Evolutionary conservation across 352 stramenopile genomes (phyloP), one percentile per base, ranked within the genome.

Genomic region (Pythium guiyangense): DNA sequence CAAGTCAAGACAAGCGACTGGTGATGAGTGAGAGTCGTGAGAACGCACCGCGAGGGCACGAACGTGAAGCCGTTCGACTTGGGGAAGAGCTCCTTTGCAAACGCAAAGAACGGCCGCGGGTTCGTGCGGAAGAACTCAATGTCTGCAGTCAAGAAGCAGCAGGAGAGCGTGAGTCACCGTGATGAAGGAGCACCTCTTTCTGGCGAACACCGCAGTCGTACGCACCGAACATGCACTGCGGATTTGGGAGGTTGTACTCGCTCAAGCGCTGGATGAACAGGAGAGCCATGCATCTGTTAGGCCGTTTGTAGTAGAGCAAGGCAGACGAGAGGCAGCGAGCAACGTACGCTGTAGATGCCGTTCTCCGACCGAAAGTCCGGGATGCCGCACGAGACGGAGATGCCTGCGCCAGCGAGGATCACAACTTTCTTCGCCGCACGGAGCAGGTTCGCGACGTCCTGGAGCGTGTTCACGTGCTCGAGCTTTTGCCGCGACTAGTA

Each of bases 341-440:
- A 47, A 90, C 83, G 55, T 80, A 95, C 84, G 40, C 75, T 92
- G 67, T 96, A 96, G 48, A 96, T 96, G 54, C 88, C 88, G 55
- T 93, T 93, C 55, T 94, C 79, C 4, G 92, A 98, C 18, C 97
- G 93, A 70, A 99, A 99, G 66, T 99, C 97, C 0, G 97, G 97
- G 64, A 99, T 99, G n/a, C 97, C 97, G 59, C 95, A 98, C 6
- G 90, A 97, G 17, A 98, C 95, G 10, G 84, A 97, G 53, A 99
- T 98, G n/a, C 96, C 96, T 14, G 96, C 96, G 20, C 96, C 96
- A 22, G 88, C 87, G 29, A 98, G 62, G 18, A 98, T 86, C 25
- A 98, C 81, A 50, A 98, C 94, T 53, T 96, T 96, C 48, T 92
- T 85, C 45, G 85, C 75, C 3, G 77, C 68, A 18, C 69, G 79